phyloP scores from a whole-genome alignment of 805 yeast species.

The Saturnispora dispora region DNA sequence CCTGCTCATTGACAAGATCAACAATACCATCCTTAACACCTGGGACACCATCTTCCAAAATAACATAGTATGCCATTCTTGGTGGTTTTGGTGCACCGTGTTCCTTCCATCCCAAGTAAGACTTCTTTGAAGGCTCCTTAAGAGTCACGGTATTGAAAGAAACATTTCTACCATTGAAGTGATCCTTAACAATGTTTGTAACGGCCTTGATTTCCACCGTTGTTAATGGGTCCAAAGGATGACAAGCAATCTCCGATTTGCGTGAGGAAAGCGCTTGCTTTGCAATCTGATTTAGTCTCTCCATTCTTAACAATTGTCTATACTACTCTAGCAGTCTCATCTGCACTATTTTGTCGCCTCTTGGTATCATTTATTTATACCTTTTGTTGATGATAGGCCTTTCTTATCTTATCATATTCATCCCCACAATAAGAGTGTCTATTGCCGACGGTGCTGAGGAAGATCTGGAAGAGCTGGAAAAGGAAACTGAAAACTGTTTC shows the following conservation, averaged over 20 bases:
- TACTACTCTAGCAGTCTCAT: not conserved
- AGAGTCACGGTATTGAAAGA: constrained; percentile 62
- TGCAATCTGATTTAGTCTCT: constrained; percentile 57
- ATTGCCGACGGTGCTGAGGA: not conserved
- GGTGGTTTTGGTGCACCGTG: constrained; percentile 53
- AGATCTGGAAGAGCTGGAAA: not conserved
- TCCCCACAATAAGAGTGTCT: not conserved
- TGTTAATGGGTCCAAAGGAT: constrained; percentile 66
- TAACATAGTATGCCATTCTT: constrained; percentile 58
- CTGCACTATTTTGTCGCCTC: not conserved
- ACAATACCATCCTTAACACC: constrained; percentile 69
- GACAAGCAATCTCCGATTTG: constrained; percentile 46
- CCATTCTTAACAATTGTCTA: constrained; percentile 31
- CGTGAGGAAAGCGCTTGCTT: constrained; percentile 49
- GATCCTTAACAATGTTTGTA: constrained; percentile 40
- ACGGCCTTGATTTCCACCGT: constrained; percentile 53
- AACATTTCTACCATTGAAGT: constrained; percentile 37
- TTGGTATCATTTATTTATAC: not conserved
- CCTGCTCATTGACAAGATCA: constrained; percentile 40
- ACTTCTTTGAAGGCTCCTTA: constrained; percentile 60
- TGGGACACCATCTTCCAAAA: constrained; percentile 45
- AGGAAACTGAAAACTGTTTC: not conserved
- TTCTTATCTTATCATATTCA: not conserved
- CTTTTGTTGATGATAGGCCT: not conserved
- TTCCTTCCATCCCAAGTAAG: constrained; percentile 59